Conservation (phyloP, 139 green algal species). For the Closterium sp. region DNA sequence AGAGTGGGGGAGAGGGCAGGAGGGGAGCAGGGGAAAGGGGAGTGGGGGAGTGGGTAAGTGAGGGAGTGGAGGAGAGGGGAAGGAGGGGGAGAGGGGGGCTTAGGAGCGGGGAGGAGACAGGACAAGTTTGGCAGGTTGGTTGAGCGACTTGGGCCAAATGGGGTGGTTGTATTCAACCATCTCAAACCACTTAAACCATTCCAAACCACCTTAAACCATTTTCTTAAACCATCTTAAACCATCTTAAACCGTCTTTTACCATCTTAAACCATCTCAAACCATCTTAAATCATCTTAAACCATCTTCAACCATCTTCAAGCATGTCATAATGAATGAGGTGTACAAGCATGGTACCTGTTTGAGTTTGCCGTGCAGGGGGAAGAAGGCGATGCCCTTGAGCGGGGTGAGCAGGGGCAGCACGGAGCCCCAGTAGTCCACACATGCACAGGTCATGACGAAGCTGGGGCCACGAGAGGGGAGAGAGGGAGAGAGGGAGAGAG, state of each 20-base stretch:
- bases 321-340: too few relatives aligned
- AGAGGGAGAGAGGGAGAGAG: not conserved
- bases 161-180: too few relatives aligned
- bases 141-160: too few relatives aligned
- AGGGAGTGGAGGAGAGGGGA: not conserved
- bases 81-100: not conserved
- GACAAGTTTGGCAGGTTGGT: not conserved
- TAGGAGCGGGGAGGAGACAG: not conserved
- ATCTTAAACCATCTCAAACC: too few relatives aligned
- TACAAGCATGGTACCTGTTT: conserved; percentile 63
- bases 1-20: not conserved
- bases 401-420: conserved; percentile 47
- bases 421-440: conserved; percentile 71
- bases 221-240: too few relatives aligned
- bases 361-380: conserved; percentile 83
- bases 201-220: too few relatives aligned
- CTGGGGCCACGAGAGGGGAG: not conserved
- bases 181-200: too few relatives aligned
- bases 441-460: conserved; percentile 93
- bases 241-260: too few relatives aligned
- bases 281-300: too few relatives aligned
- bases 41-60: not conserved
- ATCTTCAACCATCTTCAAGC: too few relatives aligned
- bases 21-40: not conserved
- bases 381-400: conserved; percentile 19